Conservation (phyloP, 1,284 basidiomycete genomes). For the Afroboletus lepidellus region DNA sequence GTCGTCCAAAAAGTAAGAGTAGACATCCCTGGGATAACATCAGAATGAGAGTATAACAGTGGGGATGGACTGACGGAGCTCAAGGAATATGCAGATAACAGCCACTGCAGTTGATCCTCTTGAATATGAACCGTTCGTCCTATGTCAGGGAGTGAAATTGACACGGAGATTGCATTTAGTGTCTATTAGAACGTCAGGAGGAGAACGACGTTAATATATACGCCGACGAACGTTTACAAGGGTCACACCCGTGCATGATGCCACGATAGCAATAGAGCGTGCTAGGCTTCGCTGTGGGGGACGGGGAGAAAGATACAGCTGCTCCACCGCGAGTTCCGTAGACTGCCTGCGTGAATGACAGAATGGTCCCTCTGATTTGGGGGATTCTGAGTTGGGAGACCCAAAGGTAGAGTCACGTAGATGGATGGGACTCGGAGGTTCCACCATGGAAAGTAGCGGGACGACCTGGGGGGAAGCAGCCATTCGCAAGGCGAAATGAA, state of each 20-base stretch:
- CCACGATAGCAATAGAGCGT: constrained; percentile 44
- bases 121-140: constrained; percentile 48
- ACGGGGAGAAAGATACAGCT: neutral
- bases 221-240: constrained; percentile 47
- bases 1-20: constrained; percentile 64
- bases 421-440: neutral
- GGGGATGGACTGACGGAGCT: constrained; percentile 42
- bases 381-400: too few relatives aligned
- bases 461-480: too few relatives aligned
- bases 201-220: neutral
- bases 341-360: neutral
- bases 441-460: neutral
- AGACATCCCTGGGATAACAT: constrained; percentile 57
- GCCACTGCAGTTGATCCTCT: constrained; percentile 63
- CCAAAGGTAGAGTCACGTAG: neutral
- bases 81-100: constrained; percentile 49
- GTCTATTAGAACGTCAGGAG: constrained; percentile 30
- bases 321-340: neutral
- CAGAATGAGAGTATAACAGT: constrained; percentile 1
- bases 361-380: neutral
- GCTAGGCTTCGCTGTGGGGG: constrained; percentile 19
- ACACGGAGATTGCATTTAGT: constrained; percentile 44
- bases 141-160: constrained; percentile 65
- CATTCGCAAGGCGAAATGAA: neutral
- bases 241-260: constrained; percentile 52